Percentiles rank a stretch among this genome's conserved stretches.
phyloP scores from a whole-genome alignment of 2,329 filamentous ascomycete genomes.

The Diaporthe destruens region DNA sequence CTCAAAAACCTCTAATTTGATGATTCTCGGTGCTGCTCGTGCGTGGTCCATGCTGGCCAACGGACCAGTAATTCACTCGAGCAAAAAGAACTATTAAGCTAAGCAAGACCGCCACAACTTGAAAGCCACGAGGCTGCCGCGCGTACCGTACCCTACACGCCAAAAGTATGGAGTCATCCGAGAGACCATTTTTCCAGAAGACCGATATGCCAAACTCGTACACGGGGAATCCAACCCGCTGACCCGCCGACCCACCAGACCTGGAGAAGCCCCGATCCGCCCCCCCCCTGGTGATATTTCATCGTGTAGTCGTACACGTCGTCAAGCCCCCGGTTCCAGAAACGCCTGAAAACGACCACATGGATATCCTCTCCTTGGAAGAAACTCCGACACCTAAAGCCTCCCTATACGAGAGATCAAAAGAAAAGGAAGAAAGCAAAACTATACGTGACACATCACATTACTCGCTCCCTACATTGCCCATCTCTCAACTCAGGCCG shows the following conservation, averaged over 20 bases:
- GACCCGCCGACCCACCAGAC: conserved; percentile 22
- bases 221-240: conserved; percentile 19
- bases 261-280: not conserved
- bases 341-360: conserved; percentile 33
- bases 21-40: too few species aligned
- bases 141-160: conserved; percentile 18
- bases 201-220: conserved; percentile 28
- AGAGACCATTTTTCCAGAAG: conserved; percentile 33
- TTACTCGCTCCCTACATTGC: not conserved
- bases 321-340: conserved; percentile 30
- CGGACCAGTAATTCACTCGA: conserved; percentile 19
- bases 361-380: not conserved
- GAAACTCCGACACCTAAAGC: conserved; percentile 7
- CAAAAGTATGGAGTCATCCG: conserved; percentile 14
- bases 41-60: conserved; percentile 6
- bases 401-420: conserved; percentile 11
- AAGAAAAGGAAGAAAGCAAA: conserved; percentile 20
- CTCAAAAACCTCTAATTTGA: too few species aligned
- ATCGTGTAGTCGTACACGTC: conserved; percentile 38
- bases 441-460: conserved; percentile 12
- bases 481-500: conserved; percentile 35
- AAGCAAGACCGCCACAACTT: conserved; percentile 1
- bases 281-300: conserved; percentile 24
- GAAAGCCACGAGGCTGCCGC: conserved; percentile 17
- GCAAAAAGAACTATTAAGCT: not conserved